Percentiles rank a stretch among this genome's conserved stretches.
Conservation (phyloP, 202 grass and related monocot species). For the Schoenoplectus tabernaemontani region DNA sequence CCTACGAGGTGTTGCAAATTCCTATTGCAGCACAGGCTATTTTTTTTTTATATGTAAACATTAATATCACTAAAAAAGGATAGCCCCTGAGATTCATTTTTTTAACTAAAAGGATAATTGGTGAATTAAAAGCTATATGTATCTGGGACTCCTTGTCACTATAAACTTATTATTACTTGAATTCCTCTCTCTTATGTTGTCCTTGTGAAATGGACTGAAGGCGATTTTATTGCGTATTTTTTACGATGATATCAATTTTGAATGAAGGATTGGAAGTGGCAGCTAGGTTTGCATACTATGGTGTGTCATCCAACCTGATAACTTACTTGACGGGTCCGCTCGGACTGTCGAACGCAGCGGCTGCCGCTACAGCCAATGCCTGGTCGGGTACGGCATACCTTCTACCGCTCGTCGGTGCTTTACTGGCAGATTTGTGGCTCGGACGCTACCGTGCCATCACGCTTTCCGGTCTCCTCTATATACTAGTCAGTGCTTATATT, state of each 20-base stretch:
- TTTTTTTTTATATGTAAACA: not conserved
- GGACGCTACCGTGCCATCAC: constrained; percentile 39
- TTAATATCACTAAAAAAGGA: not conserved
- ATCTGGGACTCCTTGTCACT: no score
- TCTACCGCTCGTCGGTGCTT: constrained; percentile 47
- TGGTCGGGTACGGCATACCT: constrained; percentile 31
- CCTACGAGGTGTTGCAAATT: not conserved
- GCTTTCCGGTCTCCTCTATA: constrained; percentile 31
- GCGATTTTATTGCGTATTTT: not conserved
- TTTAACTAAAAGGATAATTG: no score
- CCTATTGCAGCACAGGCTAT: not conserved
- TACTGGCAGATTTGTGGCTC: constrained; percentile 43
- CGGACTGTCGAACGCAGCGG: constrained; percentile 31
- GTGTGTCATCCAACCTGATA: constrained; percentile 48
- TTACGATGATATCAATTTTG: not conserved
- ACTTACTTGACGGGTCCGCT: constrained; percentile 53
- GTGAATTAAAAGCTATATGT: no score
- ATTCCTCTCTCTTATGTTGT: not conserved
- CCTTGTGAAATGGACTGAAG: not conserved
- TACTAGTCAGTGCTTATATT: constrained; percentile 20
- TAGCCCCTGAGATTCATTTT: no score
- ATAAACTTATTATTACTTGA: not conserved
- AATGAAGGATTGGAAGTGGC: constrained; percentile 48
- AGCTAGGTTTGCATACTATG: constrained; percentile 33
- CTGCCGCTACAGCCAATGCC: constrained; percentile 34